Conservation (phyloP, 208 protist species). For the Leishmania martiniquensis region DNA sequence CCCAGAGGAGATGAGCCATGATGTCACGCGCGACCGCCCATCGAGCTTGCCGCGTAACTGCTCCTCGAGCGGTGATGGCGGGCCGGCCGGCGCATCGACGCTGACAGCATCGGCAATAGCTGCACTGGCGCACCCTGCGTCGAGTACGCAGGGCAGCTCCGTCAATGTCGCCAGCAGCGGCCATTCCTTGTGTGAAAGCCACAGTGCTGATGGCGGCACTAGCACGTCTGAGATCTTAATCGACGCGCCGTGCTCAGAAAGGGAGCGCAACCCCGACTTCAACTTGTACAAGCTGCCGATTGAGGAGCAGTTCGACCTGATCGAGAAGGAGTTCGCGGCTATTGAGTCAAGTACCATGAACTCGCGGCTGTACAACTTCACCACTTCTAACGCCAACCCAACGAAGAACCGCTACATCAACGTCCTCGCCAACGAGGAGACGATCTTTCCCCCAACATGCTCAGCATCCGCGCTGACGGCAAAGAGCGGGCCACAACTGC, state of each 20-base stretch:
- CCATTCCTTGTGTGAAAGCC: constrained; percentile 4
- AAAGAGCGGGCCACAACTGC: not conserved
- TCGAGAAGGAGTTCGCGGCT: constrained; percentile 52
- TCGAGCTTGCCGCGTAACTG: not conserved
- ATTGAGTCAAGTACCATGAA: constrained; percentile 54
- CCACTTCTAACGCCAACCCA: constrained; percentile 43
- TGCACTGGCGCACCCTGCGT: not conserved
- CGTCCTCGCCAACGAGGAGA: constrained; percentile 80
- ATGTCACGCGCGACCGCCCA: not conserved
- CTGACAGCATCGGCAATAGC: not conserved
- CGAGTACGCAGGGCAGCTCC: not conserved
- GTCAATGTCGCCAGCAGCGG: not conserved
- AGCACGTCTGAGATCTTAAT: not conserved
- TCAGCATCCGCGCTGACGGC: not conserved
- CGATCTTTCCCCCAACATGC: constrained; percentile 54
- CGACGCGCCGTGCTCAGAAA: not conserved
- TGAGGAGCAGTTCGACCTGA: constrained; percentile 37
- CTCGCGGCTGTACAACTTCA: constrained; percentile 60
- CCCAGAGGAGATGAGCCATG: constrained; percentile 1
- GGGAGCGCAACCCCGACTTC: constrained; percentile 35
- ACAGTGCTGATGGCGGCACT: not conserved
- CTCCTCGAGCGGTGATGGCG: not conserved
- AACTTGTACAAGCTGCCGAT: constrained; percentile 34
- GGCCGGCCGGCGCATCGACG: not conserved
- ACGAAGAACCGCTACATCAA: constrained; percentile 81